These are phyloP conservation scores for Apostasia shenzhenica DNA, from an alignment of 106 monocot genomes.

Conservation along the genomic window DNA sequence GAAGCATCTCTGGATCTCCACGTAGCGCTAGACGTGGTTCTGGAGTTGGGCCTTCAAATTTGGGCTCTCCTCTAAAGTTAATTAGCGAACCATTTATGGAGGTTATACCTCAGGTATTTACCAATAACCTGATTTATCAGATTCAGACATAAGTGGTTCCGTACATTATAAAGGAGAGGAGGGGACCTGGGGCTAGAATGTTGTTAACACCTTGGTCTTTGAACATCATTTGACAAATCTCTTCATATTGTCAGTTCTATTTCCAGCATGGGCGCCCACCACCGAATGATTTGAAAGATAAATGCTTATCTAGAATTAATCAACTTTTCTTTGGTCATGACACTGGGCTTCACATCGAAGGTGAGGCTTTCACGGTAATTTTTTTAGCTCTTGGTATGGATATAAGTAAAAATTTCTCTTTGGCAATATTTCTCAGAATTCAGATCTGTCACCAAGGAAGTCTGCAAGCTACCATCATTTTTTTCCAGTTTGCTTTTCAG, in stretches of 20 bases:
- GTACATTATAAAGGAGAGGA: not conserved
- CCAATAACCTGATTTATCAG: not conserved
- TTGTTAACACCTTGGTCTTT: not conserved
- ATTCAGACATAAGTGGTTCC: not conserved
- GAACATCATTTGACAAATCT: not conserved
- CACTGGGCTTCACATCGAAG: constrained; percentile 77
- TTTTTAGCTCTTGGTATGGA: too few species aligned
- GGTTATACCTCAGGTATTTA: constrained; percentile 82
- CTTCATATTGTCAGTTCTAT: constrained; percentile 56
- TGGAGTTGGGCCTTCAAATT: constrained; percentile 45
- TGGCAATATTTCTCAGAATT: constrained; percentile 38
- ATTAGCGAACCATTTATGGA: constrained; percentile 64
- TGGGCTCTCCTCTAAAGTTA: constrained; percentile 76
- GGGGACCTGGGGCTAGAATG: too few species aligned
- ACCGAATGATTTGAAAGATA: constrained; percentile 67
- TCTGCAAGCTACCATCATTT: constrained; percentile 88
- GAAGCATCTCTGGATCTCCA: constrained; percentile 84
- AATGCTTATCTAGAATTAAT: constrained; percentile 66
- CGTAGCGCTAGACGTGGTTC: constrained; percentile 44
- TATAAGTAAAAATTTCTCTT: not conserved
- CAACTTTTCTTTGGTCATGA: constrained; percentile 69
- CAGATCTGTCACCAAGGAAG: constrained; percentile 64
- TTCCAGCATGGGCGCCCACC: constrained; percentile 83
- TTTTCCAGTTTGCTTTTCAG: constrained; percentile 71
- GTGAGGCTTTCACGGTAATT: constrained; percentile 15